Percentiles rank a stretch among this genome's conserved stretches.
Evolutionary conservation across 345 rosid genomes (phyloP).

Genomic region (Erucastrum elatum): DNA sequence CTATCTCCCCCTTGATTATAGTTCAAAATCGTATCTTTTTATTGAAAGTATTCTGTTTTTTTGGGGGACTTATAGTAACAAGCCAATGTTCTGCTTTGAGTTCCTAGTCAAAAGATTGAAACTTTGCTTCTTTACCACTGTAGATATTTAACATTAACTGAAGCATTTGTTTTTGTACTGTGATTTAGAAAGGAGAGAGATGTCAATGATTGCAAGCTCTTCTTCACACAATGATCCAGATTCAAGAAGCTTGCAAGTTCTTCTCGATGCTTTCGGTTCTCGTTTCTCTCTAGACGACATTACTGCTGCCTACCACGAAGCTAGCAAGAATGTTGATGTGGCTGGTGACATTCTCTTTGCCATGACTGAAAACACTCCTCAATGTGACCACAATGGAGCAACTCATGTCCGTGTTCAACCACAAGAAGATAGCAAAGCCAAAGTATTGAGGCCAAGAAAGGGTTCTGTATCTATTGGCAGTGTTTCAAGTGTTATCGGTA

Average conservation of each 20-base stretch:
- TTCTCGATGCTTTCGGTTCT: conserved; percentile 50
- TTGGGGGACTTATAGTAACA: too few relatives aligned
- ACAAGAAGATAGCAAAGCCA: background rate
- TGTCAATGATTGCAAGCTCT: conserved; percentile 33
- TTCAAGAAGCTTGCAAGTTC: conserved; percentile 41
- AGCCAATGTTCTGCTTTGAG: too few relatives aligned
- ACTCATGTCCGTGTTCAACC: background rate
- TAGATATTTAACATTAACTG: background rate
- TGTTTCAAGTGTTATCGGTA: conserved; percentile 49
- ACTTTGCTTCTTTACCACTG: background rate
- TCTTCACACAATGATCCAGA: conserved; percentile 35
- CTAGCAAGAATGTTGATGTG: conserved; percentile 36
- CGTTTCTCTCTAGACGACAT: conserved; percentile 53
- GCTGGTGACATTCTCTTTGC: conserved; percentile 52
- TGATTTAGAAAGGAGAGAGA: conserved; percentile 23
- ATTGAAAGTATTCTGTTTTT: too few relatives aligned
- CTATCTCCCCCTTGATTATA: too few relatives aligned
- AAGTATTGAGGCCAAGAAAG: conserved; percentile 35
- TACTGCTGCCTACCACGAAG: conserved; percentile 45
- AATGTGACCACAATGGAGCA: conserved; percentile 1
- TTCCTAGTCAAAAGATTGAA: too few relatives aligned
- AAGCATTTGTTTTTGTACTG: conserved; percentile 2
- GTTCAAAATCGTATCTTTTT: too few relatives aligned
- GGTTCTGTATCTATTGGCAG: conserved; percentile 46
- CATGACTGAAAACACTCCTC: conserved; percentile 28